A percentile compares a stretch with the other conserved stretches of the same genome.
Conservation (phyloP, 768 basidiomycete genomes). For the Panus rudis region DNA sequence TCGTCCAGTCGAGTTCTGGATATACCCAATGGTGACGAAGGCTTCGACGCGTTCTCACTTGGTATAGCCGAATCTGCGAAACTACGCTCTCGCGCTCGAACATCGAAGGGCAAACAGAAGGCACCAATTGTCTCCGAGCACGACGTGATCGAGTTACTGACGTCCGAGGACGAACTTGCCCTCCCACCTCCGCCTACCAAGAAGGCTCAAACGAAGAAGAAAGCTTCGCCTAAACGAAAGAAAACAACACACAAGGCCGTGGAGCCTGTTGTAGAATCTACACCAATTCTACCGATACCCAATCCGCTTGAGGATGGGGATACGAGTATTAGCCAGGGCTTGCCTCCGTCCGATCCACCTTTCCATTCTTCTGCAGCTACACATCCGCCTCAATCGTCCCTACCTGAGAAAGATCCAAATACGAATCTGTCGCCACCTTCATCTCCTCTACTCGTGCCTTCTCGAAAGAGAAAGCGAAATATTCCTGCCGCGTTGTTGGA, state of each 20-base stretch:
- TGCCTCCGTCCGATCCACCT: conserved; percentile 10
- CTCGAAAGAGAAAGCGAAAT: conserved; percentile 8
- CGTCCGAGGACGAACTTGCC: conserved; percentile 23
- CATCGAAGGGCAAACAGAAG: conserved; percentile 8
- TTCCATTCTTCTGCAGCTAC: conserved; percentile 3
- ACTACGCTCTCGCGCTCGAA: conserved; percentile 21
- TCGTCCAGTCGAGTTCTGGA: background rate
- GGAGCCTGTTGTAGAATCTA: background rate
- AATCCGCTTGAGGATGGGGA: too few relatives aligned
- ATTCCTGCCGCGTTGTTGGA: background rate
- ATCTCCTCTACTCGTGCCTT: conserved; percentile 5
- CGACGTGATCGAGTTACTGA: conserved; percentile 23
- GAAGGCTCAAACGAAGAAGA: conserved; percentile 1
- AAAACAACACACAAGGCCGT: conserved; percentile 4
- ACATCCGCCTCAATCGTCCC: background rate
- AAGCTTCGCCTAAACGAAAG: background rate
- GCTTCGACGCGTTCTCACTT: conserved; percentile 9
- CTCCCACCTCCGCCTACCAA: conserved; percentile 9
- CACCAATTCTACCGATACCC: conserved; percentile 2
- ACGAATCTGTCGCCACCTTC: conserved; percentile 1
- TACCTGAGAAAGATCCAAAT: background rate
- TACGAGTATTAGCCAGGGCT: too few relatives aligned
- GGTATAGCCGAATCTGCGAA: conserved; percentile 29
- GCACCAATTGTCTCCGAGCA: background rate
- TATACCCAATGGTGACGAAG: conserved; percentile 1